A percentile compares a stretch with the other conserved stretches of the same genome.
Conservation (phyloP, 208 protist genomes). For the Naegleria fowleri region DNA sequence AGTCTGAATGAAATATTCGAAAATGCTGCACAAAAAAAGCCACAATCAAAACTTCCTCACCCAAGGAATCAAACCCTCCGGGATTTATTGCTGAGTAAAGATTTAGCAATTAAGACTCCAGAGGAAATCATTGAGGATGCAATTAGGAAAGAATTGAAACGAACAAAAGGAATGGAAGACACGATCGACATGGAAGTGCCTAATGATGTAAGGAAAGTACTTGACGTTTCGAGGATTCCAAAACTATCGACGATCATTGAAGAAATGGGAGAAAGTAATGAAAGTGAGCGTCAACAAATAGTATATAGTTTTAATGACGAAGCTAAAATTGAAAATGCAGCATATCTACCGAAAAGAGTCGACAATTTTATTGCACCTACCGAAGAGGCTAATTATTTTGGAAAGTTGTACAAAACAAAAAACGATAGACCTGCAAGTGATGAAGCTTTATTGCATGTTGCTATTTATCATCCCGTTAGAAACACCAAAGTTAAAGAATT, state of each 20-base stretch:
- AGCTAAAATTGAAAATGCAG: neutral
- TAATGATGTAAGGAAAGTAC: neutral
- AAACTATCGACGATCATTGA: neutral
- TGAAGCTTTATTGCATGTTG: slow-evolving; percentile 41
- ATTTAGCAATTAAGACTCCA: neutral
- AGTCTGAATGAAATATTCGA: too few relatives aligned
- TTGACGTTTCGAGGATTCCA: neutral
- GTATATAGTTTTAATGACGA: neutral
- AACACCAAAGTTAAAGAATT: slow-evolving; percentile 42
- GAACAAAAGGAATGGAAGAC: neutral
- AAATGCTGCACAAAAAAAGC: too few relatives aligned
- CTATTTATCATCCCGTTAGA: slow-evolving; percentile 41
- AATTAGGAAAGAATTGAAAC: neutral
- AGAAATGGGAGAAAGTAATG: neutral
- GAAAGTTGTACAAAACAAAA: neutral
- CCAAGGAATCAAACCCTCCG: neutral
- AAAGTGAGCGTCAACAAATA: neutral
- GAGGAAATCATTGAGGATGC: neutral
- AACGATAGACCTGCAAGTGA: neutral
- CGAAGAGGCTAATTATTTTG: neutral
- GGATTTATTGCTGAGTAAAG: neutral
- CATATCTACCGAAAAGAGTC: neutral
- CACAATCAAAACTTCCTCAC: too few relatives aligned
- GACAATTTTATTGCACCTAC: neutral
- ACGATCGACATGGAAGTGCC: neutral